A percentile compares a stretch with the other conserved stretches of the same genome.
Evolutionary conservation across 1,139 yeast genomes (phyloP).

Genomic region (Geotrichum histeridarum): DNA sequence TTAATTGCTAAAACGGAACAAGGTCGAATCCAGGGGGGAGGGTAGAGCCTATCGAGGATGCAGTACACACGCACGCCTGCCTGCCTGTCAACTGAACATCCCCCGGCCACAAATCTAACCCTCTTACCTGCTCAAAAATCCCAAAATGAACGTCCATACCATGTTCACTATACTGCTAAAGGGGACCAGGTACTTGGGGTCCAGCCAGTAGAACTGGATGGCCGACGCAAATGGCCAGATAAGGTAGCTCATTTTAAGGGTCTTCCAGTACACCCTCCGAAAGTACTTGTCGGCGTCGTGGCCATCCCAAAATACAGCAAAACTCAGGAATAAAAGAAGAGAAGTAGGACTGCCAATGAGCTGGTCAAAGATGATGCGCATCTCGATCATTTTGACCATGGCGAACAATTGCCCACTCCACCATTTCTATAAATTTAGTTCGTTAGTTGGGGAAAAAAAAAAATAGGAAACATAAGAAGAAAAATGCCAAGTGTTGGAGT

Average conservation of each 20-base stretch:
- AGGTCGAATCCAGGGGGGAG: too few relatives aligned
- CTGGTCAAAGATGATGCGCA: conserved; percentile 35
- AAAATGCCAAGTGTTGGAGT: too few relatives aligned
- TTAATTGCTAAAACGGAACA: too few relatives aligned
- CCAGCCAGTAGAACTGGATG: conserved; percentile 33
- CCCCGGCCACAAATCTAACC: background rate
- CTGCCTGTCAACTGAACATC: too few relatives aligned
- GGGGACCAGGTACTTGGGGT: conserved; percentile 34
- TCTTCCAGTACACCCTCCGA: conserved; percentile 28
- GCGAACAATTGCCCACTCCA: conserved; percentile 36
- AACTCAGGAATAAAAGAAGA: conserved; percentile 33
- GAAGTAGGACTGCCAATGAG: conserved; percentile 36
- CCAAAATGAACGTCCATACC: conserved; percentile 37
- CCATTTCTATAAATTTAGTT: conserved; percentile 27
- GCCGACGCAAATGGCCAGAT: conserved; percentile 39
- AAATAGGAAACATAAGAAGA: background rate
- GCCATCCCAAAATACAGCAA: conserved; percentile 39
- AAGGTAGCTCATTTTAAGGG: conserved; percentile 33
- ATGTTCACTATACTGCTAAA: conserved; percentile 36
- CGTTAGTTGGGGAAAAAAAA: background rate
- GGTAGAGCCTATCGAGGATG: too few relatives aligned
- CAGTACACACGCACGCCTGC: too few relatives aligned
- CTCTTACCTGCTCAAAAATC: conserved; percentile 23
- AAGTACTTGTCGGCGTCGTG: conserved; percentile 34
- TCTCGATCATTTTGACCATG: conserved; percentile 24